phyloP scores from a whole-genome alignment of 345 rosid species.

The Iberis pinnata region DNA sequence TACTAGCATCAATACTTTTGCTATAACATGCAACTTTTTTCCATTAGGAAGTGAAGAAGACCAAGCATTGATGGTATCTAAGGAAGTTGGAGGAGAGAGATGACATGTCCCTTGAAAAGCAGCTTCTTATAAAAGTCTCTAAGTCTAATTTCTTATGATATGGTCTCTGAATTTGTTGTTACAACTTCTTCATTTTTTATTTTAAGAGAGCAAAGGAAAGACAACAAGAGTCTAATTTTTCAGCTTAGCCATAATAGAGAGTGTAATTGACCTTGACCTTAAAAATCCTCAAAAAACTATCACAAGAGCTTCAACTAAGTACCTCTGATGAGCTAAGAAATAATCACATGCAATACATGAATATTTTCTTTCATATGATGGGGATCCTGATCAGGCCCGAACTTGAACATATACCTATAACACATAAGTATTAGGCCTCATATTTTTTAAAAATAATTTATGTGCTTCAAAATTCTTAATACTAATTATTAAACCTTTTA shows the following conservation, averaged over 20 bases:
- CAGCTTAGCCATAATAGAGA: conserved; percentile 64
- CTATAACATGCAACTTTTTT: no score
- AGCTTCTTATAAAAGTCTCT: no score
- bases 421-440: no score
- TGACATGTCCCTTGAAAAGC: no score
- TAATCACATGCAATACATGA: conserved; percentile 79
- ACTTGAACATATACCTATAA: no score
- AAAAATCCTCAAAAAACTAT: conserved; percentile 51
- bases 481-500: no score
- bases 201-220: conserved; percentile 73
- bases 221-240: conserved; percentile 45
- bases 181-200: conserved; percentile 80
- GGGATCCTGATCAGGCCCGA: conserved; percentile 56
- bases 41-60: no score
- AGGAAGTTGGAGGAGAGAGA: no score
- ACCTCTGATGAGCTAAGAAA: conserved; percentile 68
- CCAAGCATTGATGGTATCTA: no score
- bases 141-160: conserved; percentile 2
- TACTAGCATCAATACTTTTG: no score
- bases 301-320: conserved; percentile 74
- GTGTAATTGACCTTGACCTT: conserved; percentile 54
- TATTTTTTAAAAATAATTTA: no score
- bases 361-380: conserved; percentile 54
- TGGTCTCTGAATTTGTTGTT: conserved; percentile 32
- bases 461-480: no score